phyloP scores from a whole-genome alignment of 352 stramenopile genomes.

The Phytophthora fragariaefolia region DNA sequence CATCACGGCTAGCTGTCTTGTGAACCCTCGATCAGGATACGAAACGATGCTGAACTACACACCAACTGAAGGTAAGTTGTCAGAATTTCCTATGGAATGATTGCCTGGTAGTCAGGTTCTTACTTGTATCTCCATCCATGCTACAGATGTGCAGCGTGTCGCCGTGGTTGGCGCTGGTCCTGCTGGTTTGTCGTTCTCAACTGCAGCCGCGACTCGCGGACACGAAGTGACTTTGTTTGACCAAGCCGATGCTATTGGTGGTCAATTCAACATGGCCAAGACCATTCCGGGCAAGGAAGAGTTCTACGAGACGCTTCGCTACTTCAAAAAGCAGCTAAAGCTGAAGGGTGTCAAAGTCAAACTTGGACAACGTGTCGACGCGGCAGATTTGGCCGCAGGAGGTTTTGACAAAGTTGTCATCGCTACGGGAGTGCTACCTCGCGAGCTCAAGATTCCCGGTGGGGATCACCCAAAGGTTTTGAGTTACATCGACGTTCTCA shows the following conservation, averaged over 20 bases:
- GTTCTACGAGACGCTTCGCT: constrained; percentile 97
- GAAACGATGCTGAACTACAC: constrained; percentile 93
- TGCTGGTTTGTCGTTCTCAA: constrained; percentile 93
- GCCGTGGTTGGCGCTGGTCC: constrained; percentile 95
- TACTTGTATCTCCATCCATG: background rate
- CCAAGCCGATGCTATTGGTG: constrained; percentile 83
- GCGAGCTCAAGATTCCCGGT: constrained; percentile 89
- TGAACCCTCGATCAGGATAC: constrained; percentile 96
- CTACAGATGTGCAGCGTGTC: constrained; percentile 57
- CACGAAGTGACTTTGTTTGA: constrained; percentile 96
- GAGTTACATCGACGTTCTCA: constrained; percentile 97
- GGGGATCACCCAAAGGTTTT: constrained; percentile 91
- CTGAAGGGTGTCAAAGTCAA: constrained; percentile 86
- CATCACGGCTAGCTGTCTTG: constrained; percentile 95
- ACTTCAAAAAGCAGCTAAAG: constrained; percentile 93
- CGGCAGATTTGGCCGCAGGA: constrained; percentile 53
- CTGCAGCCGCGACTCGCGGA: constrained; percentile 86
- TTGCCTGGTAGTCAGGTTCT: too few species aligned
- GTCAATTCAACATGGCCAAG: constrained; percentile 98
- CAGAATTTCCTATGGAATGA: too few species aligned
- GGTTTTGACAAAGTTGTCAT: constrained; percentile 95
- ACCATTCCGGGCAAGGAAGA: constrained; percentile 97
- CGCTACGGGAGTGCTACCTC: constrained; percentile 94
- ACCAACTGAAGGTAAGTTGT: constrained; percentile 42
- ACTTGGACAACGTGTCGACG: constrained; percentile 60